Base-by-base conservation (phyloP, 2,329 filamentous ascomycete genomes). In the Tetracladium maxilliforme region DNA sequence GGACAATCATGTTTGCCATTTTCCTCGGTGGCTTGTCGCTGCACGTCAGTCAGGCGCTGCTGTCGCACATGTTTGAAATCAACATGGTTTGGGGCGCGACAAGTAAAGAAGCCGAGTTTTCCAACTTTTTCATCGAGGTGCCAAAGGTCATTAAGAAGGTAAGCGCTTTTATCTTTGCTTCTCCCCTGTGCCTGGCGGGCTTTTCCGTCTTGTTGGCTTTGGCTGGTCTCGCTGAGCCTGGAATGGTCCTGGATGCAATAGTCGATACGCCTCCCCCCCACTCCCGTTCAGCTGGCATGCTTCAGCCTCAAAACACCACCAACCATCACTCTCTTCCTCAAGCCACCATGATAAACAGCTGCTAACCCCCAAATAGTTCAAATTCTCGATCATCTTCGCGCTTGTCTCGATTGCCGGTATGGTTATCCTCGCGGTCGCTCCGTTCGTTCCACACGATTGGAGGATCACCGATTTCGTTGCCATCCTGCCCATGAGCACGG, bases 31-130 rank as follows among this genome's bases (percentile, higher is more conserved):
- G 82, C 19, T 61, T 90, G 24, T 80, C 73, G 2, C 64, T 92
- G 18, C 81, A 92, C 52, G 68, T 92, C 24, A 80, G 70, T 16
- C 76, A 86, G 46, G 82, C 82, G 2, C 58, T 92, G 17, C 52
- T 90, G 22, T 64, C 72, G 5, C 83, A 92, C 56, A 81, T 90
- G 68, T 80, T 90, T 45, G 71, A 80, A 52, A 71, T 87, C 43
- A 66, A 90, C 51, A 87, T 90, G 75, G 70, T 68, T 4, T 90
- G 82, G 82, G 81, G 81, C 25, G 72, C 81, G 2, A 92, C 83
- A 1, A 67, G 73, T 20, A 92, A 92, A 53, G 83, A 92, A 54
- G 69, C 70, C 24, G 76, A 83, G 40, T 73, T 77, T 42, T 75
- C 77, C 14, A 79, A 82, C 49, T 92, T 92, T 52, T 87, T 86